A percentile compares a stretch with the other conserved stretches of the same genome.
phyloP scores from a whole-genome alignment of 495 filamentous ascomycete species.

The Haplographium delicatum region DNA sequence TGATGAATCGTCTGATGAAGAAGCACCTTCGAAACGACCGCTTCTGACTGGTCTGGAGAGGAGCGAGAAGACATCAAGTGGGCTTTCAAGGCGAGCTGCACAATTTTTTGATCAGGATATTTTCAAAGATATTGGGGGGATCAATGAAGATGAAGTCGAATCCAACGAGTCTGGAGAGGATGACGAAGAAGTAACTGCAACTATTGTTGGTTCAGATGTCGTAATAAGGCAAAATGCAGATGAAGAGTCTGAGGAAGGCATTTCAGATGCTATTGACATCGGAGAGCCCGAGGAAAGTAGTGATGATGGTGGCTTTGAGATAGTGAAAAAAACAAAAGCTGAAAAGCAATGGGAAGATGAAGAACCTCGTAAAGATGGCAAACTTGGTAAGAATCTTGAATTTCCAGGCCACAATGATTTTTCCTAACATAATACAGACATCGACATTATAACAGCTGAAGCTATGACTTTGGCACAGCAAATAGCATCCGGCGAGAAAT shows the following conservation, averaged over 20 bases:
- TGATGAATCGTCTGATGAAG: conserved; percentile 49
- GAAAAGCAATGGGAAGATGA: conserved; percentile 65
- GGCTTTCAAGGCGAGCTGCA: conserved; percentile 74
- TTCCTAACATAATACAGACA: conserved; percentile 50
- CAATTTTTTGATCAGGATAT: conserved; percentile 95
- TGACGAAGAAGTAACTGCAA: conserved; percentile 45
- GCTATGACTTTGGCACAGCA: conserved; percentile 97
- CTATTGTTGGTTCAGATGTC: conserved; percentile 21
- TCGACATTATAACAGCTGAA: conserved; percentile 97
- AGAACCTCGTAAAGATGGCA: conserved; percentile 63
- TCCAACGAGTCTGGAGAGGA: conserved; percentile 38
- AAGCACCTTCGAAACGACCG: conserved; percentile 30
- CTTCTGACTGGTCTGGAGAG: conserved; percentile 50
- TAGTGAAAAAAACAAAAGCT: conserved; percentile 44
- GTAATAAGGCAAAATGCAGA: conserved; percentile 18
- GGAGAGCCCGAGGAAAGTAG: conserved; percentile 39
- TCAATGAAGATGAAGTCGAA: conserved; percentile 42
- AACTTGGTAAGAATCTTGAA: conserved; percentile 52
- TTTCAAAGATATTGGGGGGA: conserved; percentile 71
- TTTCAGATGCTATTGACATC: conserved; percentile 25
- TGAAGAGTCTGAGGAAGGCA: conserved; percentile 32
- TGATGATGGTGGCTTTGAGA: conserved; percentile 45
- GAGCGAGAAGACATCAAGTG: conserved; percentile 37
- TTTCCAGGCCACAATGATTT: too few species aligned
- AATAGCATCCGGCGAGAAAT: conserved; percentile 80